Conservation (phyloP, 257 asterid species). For the Orobanche coerulescens region DNA sequence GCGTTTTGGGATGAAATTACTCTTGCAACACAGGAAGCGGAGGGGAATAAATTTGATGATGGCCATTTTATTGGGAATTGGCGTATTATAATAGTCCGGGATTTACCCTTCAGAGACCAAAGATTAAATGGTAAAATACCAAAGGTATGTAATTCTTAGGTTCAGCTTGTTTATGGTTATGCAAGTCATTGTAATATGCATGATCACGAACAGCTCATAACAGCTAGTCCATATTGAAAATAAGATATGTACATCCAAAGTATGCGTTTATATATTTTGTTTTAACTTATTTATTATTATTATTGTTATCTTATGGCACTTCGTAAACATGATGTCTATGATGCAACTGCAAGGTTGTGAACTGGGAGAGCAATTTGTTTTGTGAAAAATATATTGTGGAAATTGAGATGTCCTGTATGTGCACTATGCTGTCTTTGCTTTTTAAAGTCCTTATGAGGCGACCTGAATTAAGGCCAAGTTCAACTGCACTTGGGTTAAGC, state of each 20-base stretch:
- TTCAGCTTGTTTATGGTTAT: conserved; percentile 4
- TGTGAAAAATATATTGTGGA: background rate
- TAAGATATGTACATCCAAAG: background rate
- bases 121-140: conserved; percentile 97
- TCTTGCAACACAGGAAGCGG: conserved; percentile 66
- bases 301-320: background rate
- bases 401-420: background rate
- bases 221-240: background rate
- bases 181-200: conserved; percentile 1
- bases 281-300: no score
- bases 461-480: background rate
- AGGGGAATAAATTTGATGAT: conserved; percentile 58
- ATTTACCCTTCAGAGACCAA: conserved; percentile 42
- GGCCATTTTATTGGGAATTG: conserved; percentile 71
- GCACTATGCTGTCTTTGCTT: background rate
- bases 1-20: conserved; percentile 97
- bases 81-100: conserved; percentile 70
- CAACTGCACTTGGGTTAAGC: background rate
- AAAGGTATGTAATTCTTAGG: conserved; percentile 49
- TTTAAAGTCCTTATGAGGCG: background rate
- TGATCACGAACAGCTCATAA: background rate
- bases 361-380: background rate
- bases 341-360: conserved; percentile 10
- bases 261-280: background rate
- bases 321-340: background rate